Conservation (phyloP, 2,329 filamentous ascomycete species). For the Neofusicoccum parvum region DNA sequence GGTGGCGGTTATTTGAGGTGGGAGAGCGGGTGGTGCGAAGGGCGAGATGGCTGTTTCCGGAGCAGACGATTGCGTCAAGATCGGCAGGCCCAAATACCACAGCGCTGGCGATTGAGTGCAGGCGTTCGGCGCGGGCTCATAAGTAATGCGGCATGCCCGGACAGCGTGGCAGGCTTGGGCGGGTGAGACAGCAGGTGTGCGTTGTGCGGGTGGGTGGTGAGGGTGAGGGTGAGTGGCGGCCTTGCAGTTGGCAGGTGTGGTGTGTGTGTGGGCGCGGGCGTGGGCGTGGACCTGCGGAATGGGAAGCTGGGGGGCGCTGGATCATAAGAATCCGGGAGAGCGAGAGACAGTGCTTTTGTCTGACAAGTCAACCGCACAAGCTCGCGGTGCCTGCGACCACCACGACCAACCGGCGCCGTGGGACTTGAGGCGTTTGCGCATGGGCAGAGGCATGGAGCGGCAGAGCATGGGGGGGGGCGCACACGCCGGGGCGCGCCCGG, state of each 20-base stretch:
- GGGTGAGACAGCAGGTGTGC: conserved; percentile 20
- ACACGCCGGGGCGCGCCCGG: conserved; percentile 14
- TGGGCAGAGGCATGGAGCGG: conserved; percentile 20
- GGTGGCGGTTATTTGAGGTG: conserved; percentile 20
- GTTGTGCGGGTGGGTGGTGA: conserved; percentile 15
- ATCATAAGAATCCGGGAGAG: conserved; percentile 20
- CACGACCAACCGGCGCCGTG: conserved; percentile 18
- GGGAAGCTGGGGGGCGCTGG: conserved; percentile 19
- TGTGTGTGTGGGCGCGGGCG: conserved; percentile 6
- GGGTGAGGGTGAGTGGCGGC: conserved; percentile 19
- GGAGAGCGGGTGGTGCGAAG: conserved; percentile 16
- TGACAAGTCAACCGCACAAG: conserved; percentile 21
- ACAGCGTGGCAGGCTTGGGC: conserved; percentile 21
- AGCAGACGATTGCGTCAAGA: conserved; percentile 27
- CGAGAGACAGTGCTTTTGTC: conserved; percentile 22
- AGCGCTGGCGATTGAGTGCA: conserved; percentile 17
- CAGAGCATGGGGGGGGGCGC: conserved; percentile 18
- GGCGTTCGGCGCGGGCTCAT: conserved; percentile 16
- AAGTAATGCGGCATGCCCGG: conserved; percentile 18
- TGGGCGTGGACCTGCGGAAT: conserved; percentile 13
- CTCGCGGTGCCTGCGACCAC: conserved; percentile 18
- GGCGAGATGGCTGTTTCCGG: conserved; percentile 26
- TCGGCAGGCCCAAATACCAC: conserved; percentile 26
- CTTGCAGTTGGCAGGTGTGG: conserved; percentile 19
- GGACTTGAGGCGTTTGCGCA: conserved; percentile 22